phyloP scores from a whole-genome alignment of 805 yeast genomes.

The Starmerella khaoyaiensis region DNA sequence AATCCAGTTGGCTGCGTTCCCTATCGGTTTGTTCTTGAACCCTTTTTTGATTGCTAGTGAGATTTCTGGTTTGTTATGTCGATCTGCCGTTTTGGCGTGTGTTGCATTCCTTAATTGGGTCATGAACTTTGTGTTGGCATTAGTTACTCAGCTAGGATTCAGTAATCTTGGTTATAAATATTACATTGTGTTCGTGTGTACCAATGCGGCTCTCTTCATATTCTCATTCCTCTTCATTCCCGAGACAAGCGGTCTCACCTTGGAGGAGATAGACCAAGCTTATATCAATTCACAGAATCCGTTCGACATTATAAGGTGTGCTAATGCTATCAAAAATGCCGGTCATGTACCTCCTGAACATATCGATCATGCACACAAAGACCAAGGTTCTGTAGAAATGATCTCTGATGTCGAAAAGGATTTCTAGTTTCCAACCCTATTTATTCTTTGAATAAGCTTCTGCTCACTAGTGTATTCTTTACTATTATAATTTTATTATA shows the following conservation, averaged over 20 bases:
- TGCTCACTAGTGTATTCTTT: no score
- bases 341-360: conserved; percentile 14
- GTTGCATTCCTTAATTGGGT: conserved; percentile 46
- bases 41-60: conserved; percentile 41
- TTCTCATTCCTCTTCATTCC: conserved; percentile 39
- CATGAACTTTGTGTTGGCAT: conserved; percentile 44
- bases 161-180: conserved; percentile 40
- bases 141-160: conserved; percentile 41
- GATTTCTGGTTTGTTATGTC: conserved; percentile 38
- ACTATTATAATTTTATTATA: no score
- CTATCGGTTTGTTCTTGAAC: conserved; percentile 33
- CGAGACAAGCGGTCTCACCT: conserved; percentile 47
- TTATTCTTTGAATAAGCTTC: no score
- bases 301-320: conserved; percentile 15
- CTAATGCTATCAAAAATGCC: conserved; percentile 10
- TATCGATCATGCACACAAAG: conserved; percentile 2
- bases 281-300: conserved; percentile 18
- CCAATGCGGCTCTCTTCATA: conserved; percentile 36
- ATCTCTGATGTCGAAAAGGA: conserved; percentile 6
- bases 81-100: conserved; percentile 40
- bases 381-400: conserved; percentile 6
- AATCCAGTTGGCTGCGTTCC: conserved; percentile 37
- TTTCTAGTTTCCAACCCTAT: no score
- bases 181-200: conserved; percentile 46
- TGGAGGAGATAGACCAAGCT: conserved; percentile 40